phyloP scores from a whole-genome alignment of 441 rosid genomes.

The Mallotus japonicus region DNA sequence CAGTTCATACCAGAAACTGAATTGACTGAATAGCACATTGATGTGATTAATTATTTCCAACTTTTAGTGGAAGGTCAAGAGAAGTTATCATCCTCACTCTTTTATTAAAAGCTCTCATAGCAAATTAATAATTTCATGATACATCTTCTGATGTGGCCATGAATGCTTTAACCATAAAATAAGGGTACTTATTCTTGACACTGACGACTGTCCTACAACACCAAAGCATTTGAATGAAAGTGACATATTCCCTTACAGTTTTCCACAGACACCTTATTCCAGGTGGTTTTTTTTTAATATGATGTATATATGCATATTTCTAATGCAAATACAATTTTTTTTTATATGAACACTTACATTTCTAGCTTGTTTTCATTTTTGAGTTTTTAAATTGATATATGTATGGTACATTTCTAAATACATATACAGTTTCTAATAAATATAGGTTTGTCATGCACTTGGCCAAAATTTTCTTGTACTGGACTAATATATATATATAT shows the following conservation, averaged over 20 bases:
- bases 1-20: constrained; percentile 27
- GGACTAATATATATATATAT: too few species aligned
- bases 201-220: background rate
- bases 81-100: constrained; percentile 16
- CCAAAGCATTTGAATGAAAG: background rate
- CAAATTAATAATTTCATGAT: background rate
- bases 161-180: background rate
- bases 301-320: too few species aligned
- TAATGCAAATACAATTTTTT: too few species aligned
- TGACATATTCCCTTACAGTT: background rate
- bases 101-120: background rate
- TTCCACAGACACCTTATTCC: too few species aligned
- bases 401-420: background rate
- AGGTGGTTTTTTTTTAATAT: too few species aligned
- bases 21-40: constrained; percentile 22
- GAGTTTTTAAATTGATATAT: background rate
- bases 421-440: background rate
- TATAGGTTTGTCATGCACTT: background rate
- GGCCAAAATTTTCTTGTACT: background rate
- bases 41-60: constrained; percentile 8
- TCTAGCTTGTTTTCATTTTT: background rate
- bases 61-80: constrained; percentile 15
- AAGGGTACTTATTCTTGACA: background rate
- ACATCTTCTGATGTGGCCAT: background rate
- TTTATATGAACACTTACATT: too few species aligned